These are phyloP conservation scores for Arachnomyces sp. DNA, from an alignment of 2,329 filamentous ascomycete genomes.

Conservation along the genomic window DNA sequence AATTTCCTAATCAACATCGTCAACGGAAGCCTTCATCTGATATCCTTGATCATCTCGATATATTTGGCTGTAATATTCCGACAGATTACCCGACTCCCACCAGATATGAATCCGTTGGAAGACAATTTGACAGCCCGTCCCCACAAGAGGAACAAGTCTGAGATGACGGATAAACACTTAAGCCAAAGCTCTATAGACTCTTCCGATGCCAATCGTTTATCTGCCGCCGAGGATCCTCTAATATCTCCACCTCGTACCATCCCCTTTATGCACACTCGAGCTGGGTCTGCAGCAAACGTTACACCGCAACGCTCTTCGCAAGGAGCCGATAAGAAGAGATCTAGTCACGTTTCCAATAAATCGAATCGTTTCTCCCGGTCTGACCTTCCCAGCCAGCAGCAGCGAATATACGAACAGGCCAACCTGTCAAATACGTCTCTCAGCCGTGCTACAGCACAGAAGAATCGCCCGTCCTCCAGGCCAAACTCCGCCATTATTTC, in stretches of 20 bases:
- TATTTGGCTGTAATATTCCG: conserved; percentile 75
- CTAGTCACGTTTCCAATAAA: conserved; percentile 45
- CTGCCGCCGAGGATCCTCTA: conserved; percentile 34
- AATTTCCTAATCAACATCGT: conserved; percentile 62
- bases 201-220: conserved; percentile 27
- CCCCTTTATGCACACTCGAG: conserved; percentile 74
- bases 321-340: conserved; percentile 32
- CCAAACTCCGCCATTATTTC: conserved; percentile 25
- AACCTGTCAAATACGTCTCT: conserved; percentile 24
- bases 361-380: conserved; percentile 24
- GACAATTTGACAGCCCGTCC: conserved; percentile 65
- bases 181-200: conserved; percentile 43
- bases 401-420: conserved; percentile 21
- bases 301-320: conserved; percentile 47
- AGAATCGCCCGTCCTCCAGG: conserved; percentile 21
- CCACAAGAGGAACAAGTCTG: conserved; percentile 69
- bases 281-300: conserved; percentile 52
- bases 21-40: conserved; percentile 59
- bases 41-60: conserved; percentile 63
- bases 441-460: conserved; percentile 20
- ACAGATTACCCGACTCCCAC: conserved; percentile 72
- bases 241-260: conserved; percentile 46
- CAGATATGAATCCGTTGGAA: conserved; percentile 93
- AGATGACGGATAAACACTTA: conserved; percentile 56
- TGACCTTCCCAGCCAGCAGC: conserved; percentile 24